phyloP scores from a whole-genome alignment of 129 eudicot genomes.

The Helianthus tuberosus region DNA sequence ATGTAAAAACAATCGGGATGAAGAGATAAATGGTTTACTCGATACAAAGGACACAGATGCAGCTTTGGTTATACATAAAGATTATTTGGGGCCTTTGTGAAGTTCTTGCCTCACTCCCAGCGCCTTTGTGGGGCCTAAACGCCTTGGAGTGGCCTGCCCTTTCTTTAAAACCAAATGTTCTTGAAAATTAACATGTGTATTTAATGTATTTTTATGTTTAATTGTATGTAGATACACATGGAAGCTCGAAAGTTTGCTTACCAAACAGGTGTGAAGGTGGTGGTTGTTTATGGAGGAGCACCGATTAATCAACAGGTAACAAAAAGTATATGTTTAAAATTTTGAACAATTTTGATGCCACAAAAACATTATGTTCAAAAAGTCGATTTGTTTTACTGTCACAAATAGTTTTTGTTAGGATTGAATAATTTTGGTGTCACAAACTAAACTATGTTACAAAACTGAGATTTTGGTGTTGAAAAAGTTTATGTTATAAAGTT shows the following conservation, averaged over 20 bases:
- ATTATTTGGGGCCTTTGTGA: too few relatives aligned
- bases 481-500: background rate
- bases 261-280: slow-evolving; percentile 82
- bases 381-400: too few relatives aligned
- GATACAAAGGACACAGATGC: too few relatives aligned
- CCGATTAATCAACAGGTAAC: slow-evolving; percentile 66
- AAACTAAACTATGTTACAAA: too few relatives aligned
- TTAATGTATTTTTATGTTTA: background rate
- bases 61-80: too few relatives aligned
- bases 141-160: background rate
- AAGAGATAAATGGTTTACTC: too few relatives aligned
- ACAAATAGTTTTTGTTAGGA: too few relatives aligned
- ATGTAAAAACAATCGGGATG: too few relatives aligned
- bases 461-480: too few relatives aligned
- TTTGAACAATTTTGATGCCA: background rate
- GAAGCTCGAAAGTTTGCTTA: slow-evolving; percentile 79
- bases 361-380: background rate
- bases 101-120: too few relatives aligned
- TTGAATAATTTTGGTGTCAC: background rate
- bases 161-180: background rate
- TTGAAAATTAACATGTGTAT: background rate
- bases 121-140: too few relatives aligned
- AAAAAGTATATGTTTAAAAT: too few relatives aligned
- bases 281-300: slow-evolving; percentile 83
- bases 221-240: slow-evolving; percentile 53